Conservation (phyloP, 1,284 basidiomycete species). For the Rhizoctonia solani region DNA sequence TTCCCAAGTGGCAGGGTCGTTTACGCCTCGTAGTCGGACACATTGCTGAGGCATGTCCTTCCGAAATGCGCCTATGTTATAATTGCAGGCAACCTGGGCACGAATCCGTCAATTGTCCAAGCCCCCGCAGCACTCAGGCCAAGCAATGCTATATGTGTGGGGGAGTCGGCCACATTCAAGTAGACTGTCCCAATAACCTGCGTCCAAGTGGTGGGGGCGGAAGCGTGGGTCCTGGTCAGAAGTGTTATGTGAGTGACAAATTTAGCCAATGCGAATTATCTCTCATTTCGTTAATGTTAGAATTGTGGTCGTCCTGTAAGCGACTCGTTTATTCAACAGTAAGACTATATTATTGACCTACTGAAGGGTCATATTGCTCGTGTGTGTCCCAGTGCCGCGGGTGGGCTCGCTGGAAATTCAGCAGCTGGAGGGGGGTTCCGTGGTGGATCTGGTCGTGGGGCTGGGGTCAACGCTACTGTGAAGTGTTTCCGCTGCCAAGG, state of each 20-base stretch:
- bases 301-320: slow-evolving; percentile 71
- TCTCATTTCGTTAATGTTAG: slow-evolving; percentile 51
- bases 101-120: slow-evolving; percentile 83
- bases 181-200: slow-evolving; percentile 79
- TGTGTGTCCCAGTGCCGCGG: slow-evolving; percentile 60
- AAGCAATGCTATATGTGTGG: slow-evolving; percentile 84
- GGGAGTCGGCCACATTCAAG: slow-evolving; percentile 74
- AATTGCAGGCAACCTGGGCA: slow-evolving; percentile 90
- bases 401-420: slow-evolving; percentile 47
- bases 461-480: slow-evolving; percentile 51
- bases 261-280: not conserved
- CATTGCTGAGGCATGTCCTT: slow-evolving; percentile 87
- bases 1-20: slow-evolving; percentile 38
- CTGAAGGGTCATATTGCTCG: slow-evolving; percentile 69
- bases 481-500: slow-evolving; percentile 84
- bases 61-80: slow-evolving; percentile 86
- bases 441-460: not conserved
- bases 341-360: not conserved
- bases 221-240: slow-evolving; percentile 62
- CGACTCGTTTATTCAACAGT: not conserved
- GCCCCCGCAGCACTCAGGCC: slow-evolving; percentile 72
- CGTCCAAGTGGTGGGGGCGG: slow-evolving; percentile 50
- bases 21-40: slow-evolving; percentile 68
- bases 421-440: slow-evolving; percentile 47
- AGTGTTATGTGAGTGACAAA: slow-evolving; percentile 74